Conservation (phyloP, 371 early-diverging fungal genomes). For the Homolaphlyctis polyrhiza region DNA sequence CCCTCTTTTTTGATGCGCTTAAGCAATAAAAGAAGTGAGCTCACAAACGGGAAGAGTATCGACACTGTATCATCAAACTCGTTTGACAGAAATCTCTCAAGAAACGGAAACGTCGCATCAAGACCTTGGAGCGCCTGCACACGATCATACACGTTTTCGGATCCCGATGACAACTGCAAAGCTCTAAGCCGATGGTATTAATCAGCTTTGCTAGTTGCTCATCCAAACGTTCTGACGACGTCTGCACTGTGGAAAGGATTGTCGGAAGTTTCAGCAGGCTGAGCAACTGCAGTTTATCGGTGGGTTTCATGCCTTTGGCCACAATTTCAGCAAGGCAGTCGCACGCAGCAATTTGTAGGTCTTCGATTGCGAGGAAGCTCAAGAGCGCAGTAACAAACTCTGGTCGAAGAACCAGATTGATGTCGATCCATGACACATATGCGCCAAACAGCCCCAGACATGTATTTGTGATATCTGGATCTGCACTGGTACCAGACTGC, state of each 20-base stretch:
- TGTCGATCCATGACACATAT: conserved; percentile 87
- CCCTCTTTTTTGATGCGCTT: conserved; percentile 16
- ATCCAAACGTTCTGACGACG: conserved; percentile 52
- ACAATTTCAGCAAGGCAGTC: conserved; percentile 81
- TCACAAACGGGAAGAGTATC: conserved; percentile 56
- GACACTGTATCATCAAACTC: conserved; percentile 80
- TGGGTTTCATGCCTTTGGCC: conserved; percentile 85
- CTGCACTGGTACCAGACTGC: conserved; percentile 48
- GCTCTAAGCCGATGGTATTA: conserved; percentile 77
- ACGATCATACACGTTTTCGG: background rate
- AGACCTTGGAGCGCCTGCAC: background rate
- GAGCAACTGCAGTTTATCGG: conserved; percentile 81
- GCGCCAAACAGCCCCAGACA: conserved; percentile 47
- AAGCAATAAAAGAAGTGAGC: conserved; percentile 21
- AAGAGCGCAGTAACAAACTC: conserved; percentile 73
- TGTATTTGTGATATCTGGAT: conserved; percentile 55
- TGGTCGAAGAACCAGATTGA: conserved; percentile 80
- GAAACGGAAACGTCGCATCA: conserved; percentile 49
- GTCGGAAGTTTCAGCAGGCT: conserved; percentile 69
- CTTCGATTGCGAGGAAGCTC: conserved; percentile 54
- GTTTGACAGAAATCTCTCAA: conserved; percentile 66
- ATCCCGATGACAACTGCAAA: conserved; percentile 72
- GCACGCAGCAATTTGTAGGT: conserved; percentile 67
- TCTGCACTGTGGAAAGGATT: conserved; percentile 40
- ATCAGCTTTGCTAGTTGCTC: conserved; percentile 77